Evolutionary conservation across 1,284 basidiomycete genomes (phyloP).

Genomic region (Puccinia horiana): DNA sequence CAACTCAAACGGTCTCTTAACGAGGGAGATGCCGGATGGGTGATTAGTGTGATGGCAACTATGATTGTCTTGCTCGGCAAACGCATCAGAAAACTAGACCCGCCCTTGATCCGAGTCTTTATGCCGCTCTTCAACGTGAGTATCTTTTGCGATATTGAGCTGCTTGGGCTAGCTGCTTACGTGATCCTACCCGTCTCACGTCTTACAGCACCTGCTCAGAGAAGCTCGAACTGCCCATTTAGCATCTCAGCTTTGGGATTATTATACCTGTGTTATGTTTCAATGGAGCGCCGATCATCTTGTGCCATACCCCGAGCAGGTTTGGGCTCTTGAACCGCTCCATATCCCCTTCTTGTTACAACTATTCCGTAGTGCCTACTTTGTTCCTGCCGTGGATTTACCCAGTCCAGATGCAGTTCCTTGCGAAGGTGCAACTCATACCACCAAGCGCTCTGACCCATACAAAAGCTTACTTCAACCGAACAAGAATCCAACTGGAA

Average conservation of each 20-base stretch:
- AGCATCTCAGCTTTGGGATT: constrained; percentile 44
- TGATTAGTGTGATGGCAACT: constrained; percentile 45
- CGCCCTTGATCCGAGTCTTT: constrained; percentile 27
- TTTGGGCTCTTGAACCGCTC: constrained; percentile 32
- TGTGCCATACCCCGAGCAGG: not conserved
- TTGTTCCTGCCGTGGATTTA: not conserved
- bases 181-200: not conserved
- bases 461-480: constrained; percentile 36
- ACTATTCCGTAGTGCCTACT: constrained; percentile 19
- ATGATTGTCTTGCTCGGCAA: constrained; percentile 45
- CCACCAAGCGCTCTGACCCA: not conserved
- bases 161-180: not conserved
- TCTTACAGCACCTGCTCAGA: constrained; percentile 20
- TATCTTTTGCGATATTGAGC: not conserved
- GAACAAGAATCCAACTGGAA: not conserved
- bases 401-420: not conserved
- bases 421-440: not conserved
- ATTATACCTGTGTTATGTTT: constrained; percentile 38
- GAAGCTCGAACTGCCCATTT: constrained; percentile 27
- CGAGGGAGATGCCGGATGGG: constrained; percentile 34
- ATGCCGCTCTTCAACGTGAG: constrained; percentile 39
- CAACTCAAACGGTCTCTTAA: constrained; percentile 21
- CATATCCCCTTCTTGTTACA: constrained; percentile 38
- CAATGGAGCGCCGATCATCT: constrained; percentile 28
- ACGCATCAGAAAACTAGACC: constrained; percentile 29